Evolutionary conservation across 768 basidiomycete species (phyloP), one percentile per base, ranked within the genome.

Genomic region (Rhodosporidiobolus odoratus): DNA sequence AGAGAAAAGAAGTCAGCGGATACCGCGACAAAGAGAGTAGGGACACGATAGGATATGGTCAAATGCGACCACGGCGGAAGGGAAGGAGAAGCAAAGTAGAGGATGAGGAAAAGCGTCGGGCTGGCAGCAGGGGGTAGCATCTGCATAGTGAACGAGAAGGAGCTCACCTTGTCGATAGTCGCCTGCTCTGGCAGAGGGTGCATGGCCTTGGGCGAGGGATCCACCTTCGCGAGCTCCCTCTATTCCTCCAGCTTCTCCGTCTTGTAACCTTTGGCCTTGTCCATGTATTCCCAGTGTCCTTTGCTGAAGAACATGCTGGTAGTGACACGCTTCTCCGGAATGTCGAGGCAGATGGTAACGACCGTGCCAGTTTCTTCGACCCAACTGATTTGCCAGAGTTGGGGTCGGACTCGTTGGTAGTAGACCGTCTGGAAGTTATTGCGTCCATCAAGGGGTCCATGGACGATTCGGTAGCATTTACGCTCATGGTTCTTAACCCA

Each of bases 191-290:
- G 57, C 17, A 73, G 10, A 8, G 53, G 45, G 19, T 58, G 48
- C 7, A 61, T 2, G 56, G 62, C 7, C 50, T 54, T 3, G 50
- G 65, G 56, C 58, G 63, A 58, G 37, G 63, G 54, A 41, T 47
- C 30, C 23, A 63, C 37, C 43, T 63, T 58, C 1, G 50, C 32
- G 7, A 73, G 37, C 62, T 66, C 65, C 4, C 68, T 32, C 72
- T 68, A 73, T 16, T 54, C 2, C 1, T 66, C 65, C 27, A 73
- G n/a, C 43, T 69, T 58, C 30, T 62, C 70, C 45, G 53, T 43
- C 65, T 73, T 73, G 45, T 48, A 69, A 5, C 72, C 72, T 23
- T 69, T 61, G 3, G 72, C 72, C 56, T 66, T 60, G 35, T 73
- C 61, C 23, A 65, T 40, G 3, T 48, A 17, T 15, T 57, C 32